Percentiles rank a stretch among this genome's conserved stretches.
These are phyloP conservation scores for Dysphania ambrosioides DNA, from an alignment of 148 eudicot genomes.

Conservation along the genomic window DNA sequence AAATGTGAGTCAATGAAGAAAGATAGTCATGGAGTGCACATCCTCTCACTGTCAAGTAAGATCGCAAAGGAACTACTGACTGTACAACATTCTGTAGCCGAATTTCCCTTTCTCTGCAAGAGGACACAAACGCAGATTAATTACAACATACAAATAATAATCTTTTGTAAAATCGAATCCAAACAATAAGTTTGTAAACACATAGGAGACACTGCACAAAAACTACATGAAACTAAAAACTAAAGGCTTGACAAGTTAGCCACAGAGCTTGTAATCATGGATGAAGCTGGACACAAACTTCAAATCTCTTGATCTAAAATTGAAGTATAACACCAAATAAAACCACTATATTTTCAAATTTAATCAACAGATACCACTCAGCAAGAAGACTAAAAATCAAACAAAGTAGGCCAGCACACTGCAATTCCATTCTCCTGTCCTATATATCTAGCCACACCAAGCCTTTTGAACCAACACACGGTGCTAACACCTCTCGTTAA, in stretches of 20 bases:
- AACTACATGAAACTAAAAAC: background rate
- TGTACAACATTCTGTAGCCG: conserved; percentile 43
- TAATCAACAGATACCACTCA: background rate
- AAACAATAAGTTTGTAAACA: background rate
- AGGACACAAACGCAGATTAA: conserved; percentile 14
- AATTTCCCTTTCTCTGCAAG: conserved; percentile 52
- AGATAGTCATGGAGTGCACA: conserved; percentile 57
- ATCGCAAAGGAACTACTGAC: conserved; percentile 60
- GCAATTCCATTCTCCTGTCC: too few species aligned
- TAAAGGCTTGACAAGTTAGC: conserved; percentile 1
- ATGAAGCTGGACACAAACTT: background rate
- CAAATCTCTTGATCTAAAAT: too few species aligned
- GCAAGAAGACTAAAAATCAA: background rate
- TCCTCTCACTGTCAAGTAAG: conserved; percentile 50
- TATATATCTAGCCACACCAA: too few species aligned
- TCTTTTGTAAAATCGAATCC: conserved; percentile 2
- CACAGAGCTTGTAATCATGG: background rate
- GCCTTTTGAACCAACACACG: too few species aligned
- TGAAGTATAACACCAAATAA: background rate
- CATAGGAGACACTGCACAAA: background rate
- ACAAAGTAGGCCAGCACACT: background rate
- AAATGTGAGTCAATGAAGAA: conserved; percentile 72
- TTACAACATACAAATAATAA: background rate
- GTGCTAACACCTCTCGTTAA: too few species aligned
- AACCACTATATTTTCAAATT: background rate